Conservation (phyloP, 2,329 filamentous ascomycete species). For the Talaromyces atroroseus region DNA sequence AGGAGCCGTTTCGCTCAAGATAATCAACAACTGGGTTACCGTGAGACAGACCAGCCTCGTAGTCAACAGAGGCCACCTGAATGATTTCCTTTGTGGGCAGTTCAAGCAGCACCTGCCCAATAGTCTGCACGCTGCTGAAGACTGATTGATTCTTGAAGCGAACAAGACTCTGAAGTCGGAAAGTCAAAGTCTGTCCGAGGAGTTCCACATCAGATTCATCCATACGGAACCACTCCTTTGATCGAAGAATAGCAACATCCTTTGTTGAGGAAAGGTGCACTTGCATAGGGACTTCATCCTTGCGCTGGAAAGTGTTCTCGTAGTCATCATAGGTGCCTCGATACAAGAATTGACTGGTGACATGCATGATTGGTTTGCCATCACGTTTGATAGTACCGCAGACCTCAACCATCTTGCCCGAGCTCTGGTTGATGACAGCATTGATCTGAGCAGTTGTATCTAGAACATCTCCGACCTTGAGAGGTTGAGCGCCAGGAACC, state of each 20-base stretch:
- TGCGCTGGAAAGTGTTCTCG: conserved; percentile 98
- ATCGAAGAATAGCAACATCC: conserved; percentile 88
- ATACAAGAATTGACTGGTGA: conserved; percentile 97
- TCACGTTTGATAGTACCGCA: conserved; percentile 89
- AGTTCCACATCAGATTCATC: conserved; percentile 81
- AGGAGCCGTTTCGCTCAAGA: conserved; percentile 81
- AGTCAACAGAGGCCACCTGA: conserved; percentile 94
- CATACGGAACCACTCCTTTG: conserved; percentile 95
- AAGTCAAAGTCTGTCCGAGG: conserved; percentile 86
- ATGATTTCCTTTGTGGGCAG: conserved; percentile 95
- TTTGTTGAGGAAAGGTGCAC: conserved; percentile 80
- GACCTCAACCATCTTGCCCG: conserved; percentile 99
- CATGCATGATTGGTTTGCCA: conserved; percentile 87
- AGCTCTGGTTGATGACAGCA: conserved; percentile 94
- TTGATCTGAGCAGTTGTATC: conserved; percentile 94
- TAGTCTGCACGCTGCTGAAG: conserved; percentile 85
- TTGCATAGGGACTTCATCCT: conserved; percentile 92
- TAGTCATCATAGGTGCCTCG: conserved; percentile 87
- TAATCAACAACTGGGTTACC: conserved; percentile 98
- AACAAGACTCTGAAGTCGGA: conserved; percentile 87
- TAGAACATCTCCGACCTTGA: conserved; percentile 92
- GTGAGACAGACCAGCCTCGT: conserved; percentile 83
- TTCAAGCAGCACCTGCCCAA: conserved; percentile 88
- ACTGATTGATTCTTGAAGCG: conserved; percentile 93
- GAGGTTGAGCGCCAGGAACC: conserved; percentile 87